A percentile compares a stretch with the other conserved stretches of the same genome.
Conservation (phyloP, 441 rosid genomes). For the Monsonia emarginata region DNA sequence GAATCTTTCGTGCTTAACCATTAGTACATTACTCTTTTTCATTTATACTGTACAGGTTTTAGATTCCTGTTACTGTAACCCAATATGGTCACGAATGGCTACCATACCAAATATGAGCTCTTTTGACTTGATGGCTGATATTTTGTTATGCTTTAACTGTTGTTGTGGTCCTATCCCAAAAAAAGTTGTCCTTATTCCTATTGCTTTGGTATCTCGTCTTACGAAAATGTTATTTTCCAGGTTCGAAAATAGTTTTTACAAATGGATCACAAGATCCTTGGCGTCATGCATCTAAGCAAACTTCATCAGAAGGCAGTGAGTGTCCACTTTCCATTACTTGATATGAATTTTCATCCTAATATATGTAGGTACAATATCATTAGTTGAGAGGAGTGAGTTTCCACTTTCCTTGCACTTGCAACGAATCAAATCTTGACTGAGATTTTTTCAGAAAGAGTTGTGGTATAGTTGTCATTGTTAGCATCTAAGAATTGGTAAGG, state of each 20-base stretch:
- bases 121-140: background rate
- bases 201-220: background rate
- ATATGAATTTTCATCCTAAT: background rate
- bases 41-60: background rate
- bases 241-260: slow-evolving; percentile 69
- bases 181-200: background rate
- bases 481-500: no score
- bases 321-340: slow-evolving; percentile 3
- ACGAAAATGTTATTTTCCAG: slow-evolving; percentile 32
- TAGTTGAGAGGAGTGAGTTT: no score
- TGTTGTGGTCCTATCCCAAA: background rate
- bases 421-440: no score
- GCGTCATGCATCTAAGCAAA: slow-evolving; percentile 90
- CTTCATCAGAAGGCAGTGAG: slow-evolving; percentile 76
- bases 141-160: background rate
- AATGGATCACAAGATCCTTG: slow-evolving; percentile 98
- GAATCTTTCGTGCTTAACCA: no score
- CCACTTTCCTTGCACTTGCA: no score
- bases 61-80: background rate
- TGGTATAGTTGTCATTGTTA: no score
- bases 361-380: no score
- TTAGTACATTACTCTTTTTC: no score
- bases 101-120: background rate
- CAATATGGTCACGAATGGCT: background rate
- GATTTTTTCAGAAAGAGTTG: no score